A percentile compares a stretch with the other conserved stretches of the same genome.
Conservation (phyloP, 306 rosid genomes). For the Abrus pulchellus region DNA sequence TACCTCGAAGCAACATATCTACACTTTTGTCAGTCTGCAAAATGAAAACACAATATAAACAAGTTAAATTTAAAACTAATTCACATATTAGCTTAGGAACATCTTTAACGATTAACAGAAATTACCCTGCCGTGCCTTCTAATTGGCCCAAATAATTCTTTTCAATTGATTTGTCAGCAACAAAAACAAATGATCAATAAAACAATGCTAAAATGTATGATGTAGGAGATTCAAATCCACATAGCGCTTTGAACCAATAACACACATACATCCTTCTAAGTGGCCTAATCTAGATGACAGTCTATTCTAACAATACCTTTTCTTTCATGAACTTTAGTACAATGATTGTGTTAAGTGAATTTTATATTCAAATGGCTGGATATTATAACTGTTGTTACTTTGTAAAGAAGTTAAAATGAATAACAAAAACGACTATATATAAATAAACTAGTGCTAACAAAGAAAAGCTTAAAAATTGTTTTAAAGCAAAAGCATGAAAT, state of each 20-base stretch:
- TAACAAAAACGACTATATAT: neutral
- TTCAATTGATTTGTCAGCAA: slow-evolving; percentile 9
- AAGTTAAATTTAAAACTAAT: slow-evolving; percentile 20
- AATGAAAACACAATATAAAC: slow-evolving; percentile 37
- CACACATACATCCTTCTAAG: neutral
- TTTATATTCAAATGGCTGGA: slow-evolving; percentile 1
- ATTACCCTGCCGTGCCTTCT: neutral
- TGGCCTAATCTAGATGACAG: neutral
- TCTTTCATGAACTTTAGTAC: slow-evolving; percentile 1
- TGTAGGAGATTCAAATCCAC: slow-evolving; percentile 14
- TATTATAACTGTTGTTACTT: slow-evolving; percentile 2
- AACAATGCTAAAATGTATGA: neutral
- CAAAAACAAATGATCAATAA: slow-evolving; percentile 19
- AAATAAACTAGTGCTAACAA: slow-evolving; percentile 2
- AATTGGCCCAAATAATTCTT: slow-evolving; percentile 12
- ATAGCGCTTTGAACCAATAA: slow-evolving; percentile 2
- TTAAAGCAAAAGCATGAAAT: slow-evolving; percentile 11
- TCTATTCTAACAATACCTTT: slow-evolving; percentile 5
- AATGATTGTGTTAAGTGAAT: neutral
- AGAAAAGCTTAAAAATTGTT: neutral
- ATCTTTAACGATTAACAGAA: slow-evolving; percentile 6
- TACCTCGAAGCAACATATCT: slow-evolving; percentile 70
- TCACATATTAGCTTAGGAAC: slow-evolving; percentile 25
- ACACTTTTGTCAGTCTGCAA: slow-evolving; percentile 76
- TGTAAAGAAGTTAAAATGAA: slow-evolving; percentile 8